Evolutionary conservation across 1,139 yeast genomes (phyloP).

Genomic region (Yamadazyma oceani): DNA sequence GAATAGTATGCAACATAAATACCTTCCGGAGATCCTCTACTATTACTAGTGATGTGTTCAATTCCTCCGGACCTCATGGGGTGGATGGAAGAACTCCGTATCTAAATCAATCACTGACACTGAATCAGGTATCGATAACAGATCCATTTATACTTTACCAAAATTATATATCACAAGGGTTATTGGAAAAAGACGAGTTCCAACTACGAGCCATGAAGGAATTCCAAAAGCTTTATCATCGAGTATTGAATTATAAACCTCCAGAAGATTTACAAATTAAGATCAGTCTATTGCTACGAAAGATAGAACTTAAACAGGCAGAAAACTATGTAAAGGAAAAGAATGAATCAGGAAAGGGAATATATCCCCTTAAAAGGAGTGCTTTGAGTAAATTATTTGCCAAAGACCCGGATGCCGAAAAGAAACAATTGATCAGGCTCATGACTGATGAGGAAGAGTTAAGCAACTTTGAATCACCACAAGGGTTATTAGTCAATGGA

Average conservation of each 20-base stretch:
- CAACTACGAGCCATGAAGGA: conserved; percentile 66
- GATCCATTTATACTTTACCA: conserved; percentile 65
- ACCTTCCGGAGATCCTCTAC: too few species aligned
- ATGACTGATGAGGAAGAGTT: conserved; percentile 66
- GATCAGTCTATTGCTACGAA: conserved; percentile 47
- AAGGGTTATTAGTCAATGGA: conserved; percentile 65
- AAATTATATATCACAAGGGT: conserved; percentile 50
- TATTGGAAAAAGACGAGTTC: conserved; percentile 52
- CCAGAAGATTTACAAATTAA: conserved; percentile 50
- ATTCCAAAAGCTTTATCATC: conserved; percentile 58
- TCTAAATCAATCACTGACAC: neutral
- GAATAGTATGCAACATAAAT: too few species aligned
- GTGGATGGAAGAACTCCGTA: conserved; percentile 34
- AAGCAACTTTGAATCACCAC: conserved; percentile 56
- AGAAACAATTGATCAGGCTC: conserved; percentile 42
- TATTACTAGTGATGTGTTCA: neutral
- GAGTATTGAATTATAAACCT: conserved; percentile 62
- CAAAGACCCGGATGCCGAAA: conserved; percentile 29
- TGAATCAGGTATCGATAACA: conserved; percentile 44
- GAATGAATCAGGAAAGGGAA: conserved; percentile 7
- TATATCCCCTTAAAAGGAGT: conserved; percentile 19
- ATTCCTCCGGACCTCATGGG: conserved; percentile 35
- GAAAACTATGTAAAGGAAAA: conserved; percentile 16
- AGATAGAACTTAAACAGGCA: conserved; percentile 43
- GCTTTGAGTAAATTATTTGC: conserved; percentile 23